Evolutionary conservation across 1,284 basidiomycete genomes (phyloP).

Genomic region (Moesziomyces sp.): DNA sequence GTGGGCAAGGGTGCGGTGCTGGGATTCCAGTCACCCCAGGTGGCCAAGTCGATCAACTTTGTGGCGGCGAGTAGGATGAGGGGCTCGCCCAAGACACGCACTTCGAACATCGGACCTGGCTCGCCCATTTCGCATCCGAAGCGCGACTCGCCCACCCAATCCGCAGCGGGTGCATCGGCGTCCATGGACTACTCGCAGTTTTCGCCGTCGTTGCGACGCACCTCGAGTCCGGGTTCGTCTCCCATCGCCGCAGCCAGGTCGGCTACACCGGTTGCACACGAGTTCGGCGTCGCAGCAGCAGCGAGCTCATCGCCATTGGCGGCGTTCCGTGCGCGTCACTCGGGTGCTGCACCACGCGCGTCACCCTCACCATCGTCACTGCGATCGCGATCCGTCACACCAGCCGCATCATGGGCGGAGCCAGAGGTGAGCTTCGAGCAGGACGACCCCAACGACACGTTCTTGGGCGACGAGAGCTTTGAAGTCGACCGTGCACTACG

Average conservation of each 20-base stretch:
- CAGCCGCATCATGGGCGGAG: neutral
- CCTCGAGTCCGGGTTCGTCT: neutral
- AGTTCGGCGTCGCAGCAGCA: neutral
- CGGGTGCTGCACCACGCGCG: neutral
- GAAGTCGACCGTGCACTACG: conserved; percentile 39
- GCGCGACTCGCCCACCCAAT: conserved; percentile 3
- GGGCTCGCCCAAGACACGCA: conserved; percentile 43
- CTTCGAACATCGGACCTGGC: conserved; percentile 20
- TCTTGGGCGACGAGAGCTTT: conserved; percentile 48
- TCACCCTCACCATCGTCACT: conserved; percentile 5
- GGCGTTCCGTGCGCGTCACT: conserved; percentile 73
- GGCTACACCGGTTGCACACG: neutral
- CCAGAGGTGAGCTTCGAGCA: conserved; percentile 68
- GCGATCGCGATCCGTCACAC: conserved; percentile 11
- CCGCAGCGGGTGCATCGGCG: conserved; percentile 2
- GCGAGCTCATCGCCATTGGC: conserved; percentile 71
- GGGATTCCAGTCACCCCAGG: conserved; percentile 33
- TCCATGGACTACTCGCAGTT: conserved; percentile 39
- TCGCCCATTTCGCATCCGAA: conserved; percentile 32
- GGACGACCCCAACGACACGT: conserved; percentile 67
- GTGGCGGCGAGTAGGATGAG: conserved; percentile 36
- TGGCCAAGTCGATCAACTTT: conserved; percentile 41
- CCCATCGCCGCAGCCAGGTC: neutral
- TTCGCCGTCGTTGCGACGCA: conserved; percentile 23
- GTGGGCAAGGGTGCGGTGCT: conserved; percentile 5